Base-by-base conservation (phyloP, 371 early-diverging fungal species). In the Rhizopus arrhizus region DNA sequence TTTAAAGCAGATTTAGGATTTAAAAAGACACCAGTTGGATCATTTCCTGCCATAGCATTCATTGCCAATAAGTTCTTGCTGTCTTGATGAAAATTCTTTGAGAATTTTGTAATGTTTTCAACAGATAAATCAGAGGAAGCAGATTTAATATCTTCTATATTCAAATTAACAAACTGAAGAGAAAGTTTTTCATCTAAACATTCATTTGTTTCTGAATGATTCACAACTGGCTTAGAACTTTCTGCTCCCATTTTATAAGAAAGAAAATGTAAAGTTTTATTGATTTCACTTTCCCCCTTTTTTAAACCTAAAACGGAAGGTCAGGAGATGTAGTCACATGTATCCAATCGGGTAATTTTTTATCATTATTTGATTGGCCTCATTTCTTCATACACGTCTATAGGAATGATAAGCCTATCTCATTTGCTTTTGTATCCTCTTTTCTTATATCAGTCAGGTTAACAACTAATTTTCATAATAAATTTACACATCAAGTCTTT, bases 21-120 rank as follows among this genome's bases (percentile, higher is more conserved):
- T 28, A 85, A 75, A 35, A 89, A 62, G 15, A 89, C 75, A n/a
- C 80, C 72, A 3, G 73, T 66, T 46, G 85, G 85, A 35, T 88
- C 75, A 52, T 84, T 77, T 31, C 73, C 76, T 43, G 82, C 79
- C 10, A 89, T 65, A 2, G 89, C 88, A 64, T 88, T 87, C 67
- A 85, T 78, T 9, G 87, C 86, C 42, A 91, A 66, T 41, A 60
- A 59, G 74, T 89, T 91, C 77, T 88, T 91, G 55, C 77, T 66
- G 31, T 89, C 86, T 28, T 81, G 76, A 56, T 77, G 73, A 58
- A 90, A 89, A 41, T 68, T 68, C 5, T 73, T 55, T 32, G 83
- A 75, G 56, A 69, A 78, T 13, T 73, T 68, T 5, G 22, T 4
- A 7, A 47, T 8, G 28, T 28, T 47, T 16, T 29, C 31, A 7